A percentile compares a stretch with the other conserved stretches of the same genome.
Evolutionary conservation across 306 rosid species (phyloP).

Genomic region (Spatholobus suberectus): DNA sequence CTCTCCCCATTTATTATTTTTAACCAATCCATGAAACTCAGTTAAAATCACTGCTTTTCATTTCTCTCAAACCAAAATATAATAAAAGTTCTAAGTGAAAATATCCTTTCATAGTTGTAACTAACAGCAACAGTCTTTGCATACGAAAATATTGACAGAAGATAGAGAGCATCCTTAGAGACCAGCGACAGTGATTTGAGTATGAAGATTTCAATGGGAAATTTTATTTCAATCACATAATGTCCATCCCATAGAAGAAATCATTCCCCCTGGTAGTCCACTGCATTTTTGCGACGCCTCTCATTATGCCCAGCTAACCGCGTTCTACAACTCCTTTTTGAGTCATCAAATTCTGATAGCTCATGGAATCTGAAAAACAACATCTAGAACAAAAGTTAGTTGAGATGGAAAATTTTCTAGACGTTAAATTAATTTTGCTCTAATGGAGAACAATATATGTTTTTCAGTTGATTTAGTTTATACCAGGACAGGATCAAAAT

Average conservation of each 20-base stretch:
- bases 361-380: slow-evolving; percentile 71
- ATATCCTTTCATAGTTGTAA: not conserved
- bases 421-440: not conserved
- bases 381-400: slow-evolving; percentile 21
- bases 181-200: not conserved
- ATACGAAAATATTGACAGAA: slow-evolving; percentile 62
- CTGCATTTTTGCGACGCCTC: slow-evolving; percentile 76
- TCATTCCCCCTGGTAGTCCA: slow-evolving; percentile 64
- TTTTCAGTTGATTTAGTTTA: slow-evolving; percentile 1
- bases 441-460: not conserved
- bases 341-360: slow-evolving; percentile 75
- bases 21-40: not conserved
- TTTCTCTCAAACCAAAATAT: not conserved
- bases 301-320: slow-evolving; percentile 92
- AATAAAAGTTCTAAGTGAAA: not conserved
- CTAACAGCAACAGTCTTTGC: not conserved
- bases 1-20: not conserved
- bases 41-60: not conserved
- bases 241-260: slow-evolving; percentile 32
- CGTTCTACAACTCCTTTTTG: slow-evolving; percentile 83
- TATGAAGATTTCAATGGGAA: slow-evolving; percentile 26
- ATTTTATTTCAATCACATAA: slow-evolving; percentile 37
- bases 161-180: slow-evolving; percentile 62
- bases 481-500: slow-evolving; percentile 1
- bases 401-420: not conserved